Percentiles rank a stretch among this genome's conserved stretches.
Conservation (phyloP, 352 stramenopile genomes). For the Phytophthora cajani region DNA sequence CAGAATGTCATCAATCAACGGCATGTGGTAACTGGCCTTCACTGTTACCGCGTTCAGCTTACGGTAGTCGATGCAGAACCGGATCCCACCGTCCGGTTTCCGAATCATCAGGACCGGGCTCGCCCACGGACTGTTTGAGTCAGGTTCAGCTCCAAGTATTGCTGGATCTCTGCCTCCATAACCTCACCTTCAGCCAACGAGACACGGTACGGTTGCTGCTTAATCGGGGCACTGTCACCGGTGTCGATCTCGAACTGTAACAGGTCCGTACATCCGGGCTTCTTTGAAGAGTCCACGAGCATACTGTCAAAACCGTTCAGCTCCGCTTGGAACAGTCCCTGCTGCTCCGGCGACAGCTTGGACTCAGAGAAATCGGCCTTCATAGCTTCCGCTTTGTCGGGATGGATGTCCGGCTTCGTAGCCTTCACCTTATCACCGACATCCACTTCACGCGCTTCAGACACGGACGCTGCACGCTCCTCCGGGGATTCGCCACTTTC, state of each 20-base stretch:
- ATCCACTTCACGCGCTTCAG: not conserved
- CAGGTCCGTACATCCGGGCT: too few relatives aligned
- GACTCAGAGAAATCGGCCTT: conserved; percentile 8
- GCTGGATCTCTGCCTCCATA: conserved; percentile 13
- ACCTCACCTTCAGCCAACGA: conserved; percentile 16
- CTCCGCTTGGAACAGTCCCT: too few relatives aligned
- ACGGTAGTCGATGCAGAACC: conserved; percentile 22
- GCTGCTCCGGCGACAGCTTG: not conserved
- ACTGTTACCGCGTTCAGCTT: conserved; percentile 13
- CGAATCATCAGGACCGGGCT: conserved; percentile 10
- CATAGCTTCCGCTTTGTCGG: not conserved
- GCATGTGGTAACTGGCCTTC: conserved; percentile 15
- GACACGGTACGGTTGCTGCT: conserved; percentile 14
- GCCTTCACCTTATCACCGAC: not conserved
- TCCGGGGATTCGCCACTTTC: not conserved
- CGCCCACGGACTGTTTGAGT: conserved; percentile 7
- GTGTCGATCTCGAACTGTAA: conserved; percentile 1
- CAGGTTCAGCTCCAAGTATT: conserved; percentile 6
- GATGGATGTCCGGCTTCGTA: not conserved
- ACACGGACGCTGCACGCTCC: not conserved
- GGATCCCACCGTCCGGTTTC: conserved; percentile 4
- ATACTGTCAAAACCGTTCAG: too few relatives aligned
- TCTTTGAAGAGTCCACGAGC: too few relatives aligned
- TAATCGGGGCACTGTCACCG: conserved; percentile 1
- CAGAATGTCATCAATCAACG: conserved; percentile 22